Evolutionary conservation across 306 rosid species (phyloP), one percentile per base, ranked within the genome.

Genomic region (Prunus armeniaca): DNA sequence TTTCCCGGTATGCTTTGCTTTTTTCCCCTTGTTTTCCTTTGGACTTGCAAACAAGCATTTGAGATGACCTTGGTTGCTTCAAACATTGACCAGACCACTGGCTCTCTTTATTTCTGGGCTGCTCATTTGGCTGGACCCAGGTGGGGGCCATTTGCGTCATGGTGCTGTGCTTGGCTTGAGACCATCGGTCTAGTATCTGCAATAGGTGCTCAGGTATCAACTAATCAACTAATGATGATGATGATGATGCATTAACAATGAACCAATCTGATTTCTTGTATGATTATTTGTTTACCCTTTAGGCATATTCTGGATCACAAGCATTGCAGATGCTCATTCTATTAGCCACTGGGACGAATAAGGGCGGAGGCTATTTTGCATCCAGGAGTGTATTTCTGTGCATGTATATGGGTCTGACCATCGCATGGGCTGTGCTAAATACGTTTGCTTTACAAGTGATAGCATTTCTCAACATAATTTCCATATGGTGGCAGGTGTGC

Each of bases 131-230:
- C 82, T 25, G 82, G 82, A 52, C 82, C 73, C 3, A 72, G 6
- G 9, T 79, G 82, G 82, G 82, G 82, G 17, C 82, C 78, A 15
- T 79, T 79, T 22, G 82, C 78, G 12, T 79, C 82, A 27, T 79
- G 82, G 82, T 79, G 78, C 73, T 72, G 82, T 18, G 82, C 78
- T 51, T 79, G 82, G 82, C 72, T 79, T 22, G 82, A 79, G 32
- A 79, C 65, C n/a, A 74, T 79, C 54, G 78, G 82, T 56, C 28
- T 72, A 13, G 57, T 74, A 12, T 54, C 78, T 72, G 82, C 49
- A 54, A 79, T 72, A 28, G 78, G 82, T 0, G 49, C 82, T 6
- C 78, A 79, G 82, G 81, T 78, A 66, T 18, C 15, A 20, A 13
- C 27, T 41, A 43, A 10, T 24, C 30, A 66, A 66, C 38, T 67